These are phyloP conservation scores for Candida pseudocylindracea DNA, from an alignment of 1,139 yeast genomes.

Conservation along the genomic window DNA sequence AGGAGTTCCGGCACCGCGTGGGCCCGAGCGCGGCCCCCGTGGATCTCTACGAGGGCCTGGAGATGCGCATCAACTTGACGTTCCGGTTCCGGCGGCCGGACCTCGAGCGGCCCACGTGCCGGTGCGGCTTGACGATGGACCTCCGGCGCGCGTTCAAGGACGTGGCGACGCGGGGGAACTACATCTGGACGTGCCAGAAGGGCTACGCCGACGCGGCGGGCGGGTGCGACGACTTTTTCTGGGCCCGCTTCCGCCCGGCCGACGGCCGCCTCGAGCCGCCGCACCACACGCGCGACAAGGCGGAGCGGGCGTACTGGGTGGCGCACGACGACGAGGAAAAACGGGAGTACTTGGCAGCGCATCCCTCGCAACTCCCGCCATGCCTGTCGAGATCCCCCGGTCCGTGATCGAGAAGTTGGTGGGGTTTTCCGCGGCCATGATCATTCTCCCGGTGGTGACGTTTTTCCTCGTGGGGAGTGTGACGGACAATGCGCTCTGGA, in stretches of 20 bases:
- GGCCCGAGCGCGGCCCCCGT: conserved; percentile 9
- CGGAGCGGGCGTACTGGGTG: neutral
- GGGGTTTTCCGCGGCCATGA: conserved; percentile 80
- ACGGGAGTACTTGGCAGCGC: neutral
- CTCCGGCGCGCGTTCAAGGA: conserved; percentile 22
- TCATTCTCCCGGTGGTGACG: conserved; percentile 47
- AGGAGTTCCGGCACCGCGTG: conserved; percentile 28
- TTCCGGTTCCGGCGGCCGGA: conserved; percentile 26
- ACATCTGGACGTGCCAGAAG: conserved; percentile 28
- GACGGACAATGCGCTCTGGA: conserved; percentile 36
- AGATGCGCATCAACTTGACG: conserved; percentile 37
- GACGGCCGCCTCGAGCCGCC: neutral
- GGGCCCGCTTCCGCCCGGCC: neutral
- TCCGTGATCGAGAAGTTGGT: conserved; percentile 51
- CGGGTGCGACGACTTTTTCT: conserved; percentile 3
- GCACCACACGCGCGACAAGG: neutral
- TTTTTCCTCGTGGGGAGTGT: conserved; percentile 27
- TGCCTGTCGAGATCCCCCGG: conserved; percentile 10
- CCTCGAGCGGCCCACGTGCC: conserved; percentile 25
- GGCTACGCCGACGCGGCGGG: conserved; percentile 19
- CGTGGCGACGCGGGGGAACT: conserved; percentile 20
- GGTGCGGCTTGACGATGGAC: conserved; percentile 21
- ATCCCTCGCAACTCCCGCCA: neutral
- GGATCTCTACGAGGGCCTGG: conserved; percentile 23
- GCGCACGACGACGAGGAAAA: neutral